Evolutionary conservation across 441 rosid genomes (phyloP), one percentile per base, ranked within the genome.

Genomic region (Syzygium syzygioides): DNA sequence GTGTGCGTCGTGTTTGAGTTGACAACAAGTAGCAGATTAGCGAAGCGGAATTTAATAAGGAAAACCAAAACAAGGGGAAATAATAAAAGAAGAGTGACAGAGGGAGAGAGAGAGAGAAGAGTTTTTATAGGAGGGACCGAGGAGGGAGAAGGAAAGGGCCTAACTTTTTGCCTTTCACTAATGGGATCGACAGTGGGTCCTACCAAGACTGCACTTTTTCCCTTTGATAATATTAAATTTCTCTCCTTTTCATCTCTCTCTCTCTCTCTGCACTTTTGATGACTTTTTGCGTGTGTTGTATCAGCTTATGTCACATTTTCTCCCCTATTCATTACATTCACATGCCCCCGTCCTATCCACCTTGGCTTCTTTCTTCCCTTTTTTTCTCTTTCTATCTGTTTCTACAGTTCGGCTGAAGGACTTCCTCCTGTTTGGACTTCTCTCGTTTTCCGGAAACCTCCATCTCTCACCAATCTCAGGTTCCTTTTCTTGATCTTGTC

Each of bases 291-390:
- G 83, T 76, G 83, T 76, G 52, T 41, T 20, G 12, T 90, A 91
- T 89, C 92, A 93, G 94, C 94, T 93, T 91, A 89, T 91, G 95
- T 94, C 95, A 91, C 85, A 76, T 90, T 76, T 80, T 26, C n/a
- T 7, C 9, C 23, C 19, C 50, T 59, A 37, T 88, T 88, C 85
- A 88, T 85, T 37, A 34, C 87, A 26, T 34, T 85, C 89, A 88
- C 93, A 91, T 91, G 91, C 94, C 90, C 92, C 94, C 93, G 92
- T 90, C 91, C 95, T 90, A 92, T 66, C 91, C 95, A 92, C 89
- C 64, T 84, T 4, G 76, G 11, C 28, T 37, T 23, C 19, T 48
- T 8, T 28, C 32, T 41, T 19, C 76, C 41, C 28, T 28, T 28
- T 60, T 50, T 19, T 20, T 52, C 52, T 32, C n/a, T 5, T 25